Evolutionary conservation across 2,329 filamentous ascomycete species (phyloP).

Genomic region (Trichoderma simmonsii): DNA sequence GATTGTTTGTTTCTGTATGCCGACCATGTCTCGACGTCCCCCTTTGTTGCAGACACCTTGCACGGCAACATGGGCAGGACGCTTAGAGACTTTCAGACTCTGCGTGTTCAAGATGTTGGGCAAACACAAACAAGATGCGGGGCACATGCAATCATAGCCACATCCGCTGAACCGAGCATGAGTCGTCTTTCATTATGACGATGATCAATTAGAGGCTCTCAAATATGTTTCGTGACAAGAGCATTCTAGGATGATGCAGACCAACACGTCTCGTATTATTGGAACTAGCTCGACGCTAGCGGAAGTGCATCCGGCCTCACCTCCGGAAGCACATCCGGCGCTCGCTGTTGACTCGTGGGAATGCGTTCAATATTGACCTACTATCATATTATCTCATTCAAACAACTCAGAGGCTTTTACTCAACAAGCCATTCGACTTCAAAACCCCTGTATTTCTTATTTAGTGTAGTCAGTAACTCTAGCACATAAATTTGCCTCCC

Average conservation of each 20-base stretch:
- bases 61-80: neutral
- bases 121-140: neutral
- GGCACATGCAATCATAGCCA: neutral
- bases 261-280: neutral
- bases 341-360: neutral
- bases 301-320: neutral
- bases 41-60: neutral
- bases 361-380: neutral
- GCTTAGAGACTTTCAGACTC: neutral
- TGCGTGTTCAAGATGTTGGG: neutral
- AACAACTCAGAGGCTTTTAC: neutral
- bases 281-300: neutral
- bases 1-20: neutral
- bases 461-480: neutral
- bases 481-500: neutral
- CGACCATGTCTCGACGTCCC: neutral
- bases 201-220: neutral
- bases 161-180: neutral
- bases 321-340: neutral
- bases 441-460: neutral
- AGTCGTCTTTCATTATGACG: neutral
- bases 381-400: neutral
- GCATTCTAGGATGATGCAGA: neutral
- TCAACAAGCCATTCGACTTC: neutral
- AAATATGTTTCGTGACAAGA: neutral